Base-by-base conservation (phyloP, 192 early-diverging fungal genomes). In the Backusella morwellensis region DNA sequence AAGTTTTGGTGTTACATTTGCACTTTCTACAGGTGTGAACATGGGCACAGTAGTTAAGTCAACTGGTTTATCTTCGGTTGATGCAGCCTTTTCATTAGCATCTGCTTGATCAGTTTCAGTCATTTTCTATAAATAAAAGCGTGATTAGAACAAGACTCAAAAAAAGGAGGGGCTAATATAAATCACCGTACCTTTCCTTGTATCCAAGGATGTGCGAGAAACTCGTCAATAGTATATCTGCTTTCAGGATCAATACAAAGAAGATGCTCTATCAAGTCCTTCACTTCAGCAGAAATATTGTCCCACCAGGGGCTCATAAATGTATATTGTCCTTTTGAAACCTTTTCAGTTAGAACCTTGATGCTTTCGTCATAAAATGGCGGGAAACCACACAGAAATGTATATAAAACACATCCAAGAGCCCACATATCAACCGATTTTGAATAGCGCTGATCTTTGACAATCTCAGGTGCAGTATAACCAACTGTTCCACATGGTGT, bases 241-340 rank as follows among this genome's bases (percentile, higher is more conserved):
- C 86, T 85, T 29, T 84, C 83, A 2, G 94, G 93, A 70, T 93
- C 86, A 29, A 96, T 89, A 68, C 85, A 87, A 2, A 96, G 85
- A 66, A 92, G 83, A 70, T 91, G 85, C 9, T 86, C 79, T 38
- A 96, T 84, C 44, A 96, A 80, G 77, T 96, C 91, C 82, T 93
- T 93, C 75, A 91, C 91, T 77, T 87, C 85, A 68, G 74, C 78
- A 36, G 92, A 92, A 40, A 99, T 94, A 21, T 89, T 85, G 80
- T 95, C 93, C 97, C 97, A 99, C 94, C 96, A 95, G 40, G 94
- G 94, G 63, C 90, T 91, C 47, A 95, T 84, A 69, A 96, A 98
- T 69, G 90, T 87, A 82, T 91, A 98, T 78, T 94, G 89, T 26
- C 96, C 95, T 77, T 89, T 86, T 1, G 92, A 91, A 3, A 98